Conservation (phyloP, 2,329 filamentous ascomycete genomes). For the Colletotrichum euphorbiae region DNA sequence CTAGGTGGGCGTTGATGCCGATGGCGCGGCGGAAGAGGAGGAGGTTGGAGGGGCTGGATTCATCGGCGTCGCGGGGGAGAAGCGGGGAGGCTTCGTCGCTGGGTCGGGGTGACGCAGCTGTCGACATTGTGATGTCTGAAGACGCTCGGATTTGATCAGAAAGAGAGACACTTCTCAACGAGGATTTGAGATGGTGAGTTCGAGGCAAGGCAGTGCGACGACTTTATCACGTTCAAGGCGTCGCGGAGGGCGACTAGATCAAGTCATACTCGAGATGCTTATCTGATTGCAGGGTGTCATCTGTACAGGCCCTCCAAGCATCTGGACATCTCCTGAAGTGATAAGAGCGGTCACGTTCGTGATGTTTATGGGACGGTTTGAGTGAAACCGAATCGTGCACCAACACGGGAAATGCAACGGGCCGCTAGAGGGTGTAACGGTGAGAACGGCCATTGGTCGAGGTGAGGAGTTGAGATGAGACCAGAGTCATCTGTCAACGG, state of each 20-base stretch:
- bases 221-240: conserved; percentile 2
- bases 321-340: background rate
- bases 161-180: too few relatives aligned
- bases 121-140: conserved; percentile 20
- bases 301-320: background rate
- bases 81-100: conserved; percentile 20
- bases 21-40: conserved; percentile 57
- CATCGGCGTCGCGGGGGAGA: conserved; percentile 3
- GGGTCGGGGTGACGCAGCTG: background rate
- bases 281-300: background rate
- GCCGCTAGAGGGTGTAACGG: conserved; percentile 31
- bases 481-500: conserved; percentile 25
- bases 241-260: background rate
- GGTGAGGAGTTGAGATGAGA: conserved; percentile 18
- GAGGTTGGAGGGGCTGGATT: conserved; percentile 53
- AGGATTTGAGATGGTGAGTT: too few relatives aligned
- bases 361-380: background rate
- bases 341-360: conserved; percentile 7
- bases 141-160: too few relatives aligned
- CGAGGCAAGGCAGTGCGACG: too few relatives aligned
- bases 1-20: conserved; percentile 53
- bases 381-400: conserved; percentile 1
- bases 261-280: too few relatives aligned
- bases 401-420: conserved; percentile 24
- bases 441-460: conserved; percentile 17